These are phyloP conservation scores for Tylopilus sp. DNA, from an alignment of 1,284 basidiomycete species.

Conservation along the genomic window DNA sequence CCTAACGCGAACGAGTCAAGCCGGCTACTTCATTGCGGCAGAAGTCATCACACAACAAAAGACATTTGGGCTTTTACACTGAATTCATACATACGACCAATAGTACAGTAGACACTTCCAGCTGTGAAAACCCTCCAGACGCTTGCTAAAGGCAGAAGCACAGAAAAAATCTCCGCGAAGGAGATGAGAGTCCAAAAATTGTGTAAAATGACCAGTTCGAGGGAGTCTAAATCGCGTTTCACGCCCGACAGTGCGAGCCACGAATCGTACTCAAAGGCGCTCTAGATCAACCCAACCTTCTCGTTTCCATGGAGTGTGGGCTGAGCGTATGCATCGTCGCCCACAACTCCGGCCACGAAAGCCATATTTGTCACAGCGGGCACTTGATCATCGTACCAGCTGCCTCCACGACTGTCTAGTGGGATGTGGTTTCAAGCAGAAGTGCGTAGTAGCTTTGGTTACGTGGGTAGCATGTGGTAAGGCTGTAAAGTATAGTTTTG, in stretches of 20 bases:
- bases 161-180: constrained; percentile 28
- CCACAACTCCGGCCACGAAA: constrained; percentile 3
- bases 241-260: constrained; percentile 28
- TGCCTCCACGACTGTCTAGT: background rate
- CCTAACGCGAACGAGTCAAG: too few species aligned
- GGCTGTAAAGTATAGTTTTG: background rate
- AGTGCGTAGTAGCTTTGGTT: background rate
- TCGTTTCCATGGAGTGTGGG: constrained; percentile 24
- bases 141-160: background rate
- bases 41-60: background rate
- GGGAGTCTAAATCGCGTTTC: constrained; percentile 49
- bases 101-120: background rate
- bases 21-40: too few species aligned
- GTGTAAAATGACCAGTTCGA: constrained; percentile 37
- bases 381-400: constrained; percentile 1
- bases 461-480: background rate
- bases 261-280: constrained; percentile 43
- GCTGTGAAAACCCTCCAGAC: background rate
- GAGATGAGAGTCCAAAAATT: constrained; percentile 33
- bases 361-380: constrained; percentile 2
- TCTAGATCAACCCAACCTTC: constrained; percentile 7
- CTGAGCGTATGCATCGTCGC: too few species aligned
- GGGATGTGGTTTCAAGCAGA: background rate
- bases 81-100: background rate
- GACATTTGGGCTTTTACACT: too few species aligned